phyloP scores from a whole-genome alignment of 176 grass and related monocot genomes.

The Metroxylon sagu region DNA sequence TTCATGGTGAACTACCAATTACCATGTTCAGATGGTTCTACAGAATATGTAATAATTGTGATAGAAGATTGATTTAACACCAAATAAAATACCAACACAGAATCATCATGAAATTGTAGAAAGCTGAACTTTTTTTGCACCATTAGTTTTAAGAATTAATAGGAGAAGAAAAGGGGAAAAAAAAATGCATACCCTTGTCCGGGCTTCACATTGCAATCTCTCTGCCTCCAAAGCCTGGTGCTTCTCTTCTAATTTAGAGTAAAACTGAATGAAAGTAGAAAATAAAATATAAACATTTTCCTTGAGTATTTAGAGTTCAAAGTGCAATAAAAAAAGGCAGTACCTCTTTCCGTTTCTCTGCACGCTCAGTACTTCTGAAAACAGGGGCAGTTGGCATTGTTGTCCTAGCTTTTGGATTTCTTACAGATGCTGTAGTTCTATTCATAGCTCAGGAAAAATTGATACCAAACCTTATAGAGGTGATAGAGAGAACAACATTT shows the following conservation, averaged over 20 bases:
- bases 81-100: too few species aligned
- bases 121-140: neutral
- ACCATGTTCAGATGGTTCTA: too few species aligned
- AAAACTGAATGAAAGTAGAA: slow-evolving; percentile 44
- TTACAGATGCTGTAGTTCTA: slow-evolving; percentile 40
- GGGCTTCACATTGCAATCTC: slow-evolving; percentile 45
- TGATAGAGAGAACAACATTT: neutral
- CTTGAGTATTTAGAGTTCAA: neutral
- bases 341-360: slow-evolving; percentile 73
- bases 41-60: too few species aligned
- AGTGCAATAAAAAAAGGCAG: slow-evolving; percentile 11
- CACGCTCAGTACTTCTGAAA: slow-evolving; percentile 53
- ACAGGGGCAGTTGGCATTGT: slow-evolving; percentile 44
- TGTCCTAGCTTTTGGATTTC: slow-evolving; percentile 43
- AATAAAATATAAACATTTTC: neutral
- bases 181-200: slow-evolving; percentile 50
- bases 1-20: too few species aligned
- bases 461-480: neutral
- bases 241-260: slow-evolving; percentile 83
- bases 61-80: too few species aligned
- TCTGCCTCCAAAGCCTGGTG: slow-evolving; percentile 67
- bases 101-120: too few species aligned
- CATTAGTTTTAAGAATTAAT: neutral
- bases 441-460: slow-evolving; percentile 45
- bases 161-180: neutral